These are phyloP conservation scores for Thalassiosira exigua DNA, from an alignment of 352 stramenopile genomes.

Conservation along the genomic window DNA sequence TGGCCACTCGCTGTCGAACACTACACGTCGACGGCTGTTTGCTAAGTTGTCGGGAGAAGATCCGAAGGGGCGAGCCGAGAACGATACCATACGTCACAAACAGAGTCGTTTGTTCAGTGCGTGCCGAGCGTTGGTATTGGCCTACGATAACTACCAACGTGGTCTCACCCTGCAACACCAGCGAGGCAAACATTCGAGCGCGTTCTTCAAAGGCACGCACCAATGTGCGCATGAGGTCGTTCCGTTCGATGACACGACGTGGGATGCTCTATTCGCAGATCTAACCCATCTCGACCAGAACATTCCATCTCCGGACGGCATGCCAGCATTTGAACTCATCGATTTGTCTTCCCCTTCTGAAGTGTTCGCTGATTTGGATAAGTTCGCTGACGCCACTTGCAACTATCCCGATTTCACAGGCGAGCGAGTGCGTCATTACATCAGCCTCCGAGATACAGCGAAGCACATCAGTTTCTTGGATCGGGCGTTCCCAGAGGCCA, in stretches of 20 bases:
- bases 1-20: background rate
- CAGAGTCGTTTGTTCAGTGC: background rate
- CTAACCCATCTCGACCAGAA: background rate
- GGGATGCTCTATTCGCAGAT: background rate
- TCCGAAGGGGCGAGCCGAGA: background rate
- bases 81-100: background rate
- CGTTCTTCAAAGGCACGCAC: background rate
- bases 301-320: background rate
- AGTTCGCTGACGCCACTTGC: background rate
- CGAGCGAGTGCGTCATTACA: background rate
- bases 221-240: background rate
- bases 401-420: background rate
- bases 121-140: background rate
- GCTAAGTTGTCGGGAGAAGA: background rate
- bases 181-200: background rate
- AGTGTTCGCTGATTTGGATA: background rate
- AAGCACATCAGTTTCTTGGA: background rate
- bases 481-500: background rate
- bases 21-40: background rate
- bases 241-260: background rate
- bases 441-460: background rate
- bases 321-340: conserved; percentile 4
- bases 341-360: background rate
- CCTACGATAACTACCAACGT: background rate
- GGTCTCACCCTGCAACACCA: background rate